Evolutionary conservation across 371 early-diverging fungal genomes (phyloP), one percentile per base, ranked within the genome.

Genomic region (Entomophthora muscae): DNA sequence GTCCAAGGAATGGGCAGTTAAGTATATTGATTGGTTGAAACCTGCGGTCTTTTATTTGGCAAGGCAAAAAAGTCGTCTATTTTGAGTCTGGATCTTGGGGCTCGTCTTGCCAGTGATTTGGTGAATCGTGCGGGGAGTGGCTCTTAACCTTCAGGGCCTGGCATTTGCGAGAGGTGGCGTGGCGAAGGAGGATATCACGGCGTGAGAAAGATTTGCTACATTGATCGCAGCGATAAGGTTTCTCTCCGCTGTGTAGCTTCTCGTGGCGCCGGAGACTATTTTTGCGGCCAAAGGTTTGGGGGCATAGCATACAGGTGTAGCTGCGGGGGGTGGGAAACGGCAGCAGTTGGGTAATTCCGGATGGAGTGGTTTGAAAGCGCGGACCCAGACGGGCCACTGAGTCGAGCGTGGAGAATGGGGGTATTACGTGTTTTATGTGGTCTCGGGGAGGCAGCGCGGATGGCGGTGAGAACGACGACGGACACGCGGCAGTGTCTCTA

Each of bases 181-280:
- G 58, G 17, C 58, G 22, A 3, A 58, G 17, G 17, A 26, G 30
- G 21, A 58, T 58, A 32, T 58, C 58, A 17, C 28, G 12, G 7
- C 58, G 24, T 58, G 58, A 58, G 32, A 58, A 58, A 30, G 27
- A 26, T 7, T 28, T n/a, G 30, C 26, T 58, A n/a, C 58, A 58
- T 21, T n/a, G 17, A 28, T n/a, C 22, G 26, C 58, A 58, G 30
- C 26, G 58, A n/a, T 28, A 58, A n/a, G 28, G 24, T 32, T 58
- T 58, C 17, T 28, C 30, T 12, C 58, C 58, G 26, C 28, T 26
- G 30, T 58, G 58, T 7, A 58, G 30, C 26, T 58, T n/a, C 32
- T 58, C 58, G 30, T 58, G 58, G n/a, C 58, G 58, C 17, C 58
- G 58, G 21, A 58, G 30, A 32, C 58, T 58, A 58, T 58, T 58